Base-by-base conservation (phyloP, 345 rosid species). In the Corymbia maculata region DNA sequence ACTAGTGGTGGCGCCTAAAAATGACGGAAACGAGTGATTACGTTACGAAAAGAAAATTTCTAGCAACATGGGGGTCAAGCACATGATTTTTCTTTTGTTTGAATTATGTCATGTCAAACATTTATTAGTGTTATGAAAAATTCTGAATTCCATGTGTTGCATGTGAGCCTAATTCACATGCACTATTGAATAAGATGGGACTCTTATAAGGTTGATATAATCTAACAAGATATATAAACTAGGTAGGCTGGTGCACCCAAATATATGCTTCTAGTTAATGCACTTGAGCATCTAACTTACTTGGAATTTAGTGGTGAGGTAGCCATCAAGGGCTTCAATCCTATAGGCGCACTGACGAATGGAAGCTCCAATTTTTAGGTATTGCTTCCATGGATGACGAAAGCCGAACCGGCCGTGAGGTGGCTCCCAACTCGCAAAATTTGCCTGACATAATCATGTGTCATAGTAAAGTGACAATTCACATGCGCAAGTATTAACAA, bases 361-460 rank as follows among this genome's bases (percentile, higher is more conserved):
- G 64, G 90, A 86, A 45, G 91, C 89, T 88, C 94, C 96, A 51
- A 95, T 26, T 86, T 93, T 87, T 10, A 94, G 92, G 91, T 96
- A 97, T 14, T 91, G 93, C 79, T 94, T 93, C 98, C 98, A 96
- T 6, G 99, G 98, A 90, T 97, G 98, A 3, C 93, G 91, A 90
- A 94, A 96, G 52, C 87, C 80, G 92, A 97, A 97, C 21, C 88
- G 89, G 21, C 99, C 98, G 21, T 95, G 99, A 52, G 92, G 87
- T n/a, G 99, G 99, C 79, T 97, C 98, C 99, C 99, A 97, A 89
- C 94, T 92, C 2, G 98, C 98, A 88, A 93, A 96, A 88, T 95
- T 94, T 32, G 97, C 98, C 99, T 95, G 92, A 45, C 52, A 50
- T 68, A 79, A 70, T 30, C 28, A 47, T 2, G 2, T 19, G 84